Evolutionary conservation across 2,329 filamentous ascomycete genomes (phyloP).

Genomic region (Curvularia hawaiiensis): DNA sequence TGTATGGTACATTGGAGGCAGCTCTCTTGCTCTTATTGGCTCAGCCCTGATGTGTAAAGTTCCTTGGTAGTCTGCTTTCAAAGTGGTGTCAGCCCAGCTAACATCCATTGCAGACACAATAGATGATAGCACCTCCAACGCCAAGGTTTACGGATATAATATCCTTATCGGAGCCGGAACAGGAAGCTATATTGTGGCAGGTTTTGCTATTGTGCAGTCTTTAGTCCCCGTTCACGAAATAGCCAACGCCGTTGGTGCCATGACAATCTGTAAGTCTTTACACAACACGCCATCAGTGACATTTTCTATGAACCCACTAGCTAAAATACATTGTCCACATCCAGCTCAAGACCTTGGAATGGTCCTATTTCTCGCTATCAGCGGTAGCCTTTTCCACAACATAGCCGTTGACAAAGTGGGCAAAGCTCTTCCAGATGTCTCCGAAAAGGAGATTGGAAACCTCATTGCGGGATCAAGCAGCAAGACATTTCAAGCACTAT

Average conservation of each 20-base stretch:
- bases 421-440: not conserved
- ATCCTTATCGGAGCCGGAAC: slow-evolving; percentile 28
- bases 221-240: slow-evolving; percentile 17
- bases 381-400: slow-evolving; percentile 7
- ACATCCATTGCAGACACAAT: slow-evolving; percentile 20
- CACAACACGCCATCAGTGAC: not conserved
- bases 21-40: slow-evolving; percentile 32
- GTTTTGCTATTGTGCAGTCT: slow-evolving; percentile 23
- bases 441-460: not conserved
- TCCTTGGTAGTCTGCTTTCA: slow-evolving; percentile 17
- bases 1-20: slow-evolving; percentile 35
- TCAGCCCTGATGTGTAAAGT: slow-evolving; percentile 40
- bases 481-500: not conserved
- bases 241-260: slow-evolving; percentile 22
- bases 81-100: not conserved
- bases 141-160: slow-evolving; percentile 29
- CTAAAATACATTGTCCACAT: no score
- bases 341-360: slow-evolving; percentile 5
- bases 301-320: not conserved
- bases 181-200: slow-evolving; percentile 17
- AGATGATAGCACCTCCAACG: slow-evolving; percentile 5
- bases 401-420: not conserved
- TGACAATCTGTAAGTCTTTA: slow-evolving; percentile 5
- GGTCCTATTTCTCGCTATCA: slow-evolving; percentile 4
- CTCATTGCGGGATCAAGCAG: not conserved